Conservation (phyloP, 768 basidiomycete genomes). For the Kwoniella bestiolae region DNA sequence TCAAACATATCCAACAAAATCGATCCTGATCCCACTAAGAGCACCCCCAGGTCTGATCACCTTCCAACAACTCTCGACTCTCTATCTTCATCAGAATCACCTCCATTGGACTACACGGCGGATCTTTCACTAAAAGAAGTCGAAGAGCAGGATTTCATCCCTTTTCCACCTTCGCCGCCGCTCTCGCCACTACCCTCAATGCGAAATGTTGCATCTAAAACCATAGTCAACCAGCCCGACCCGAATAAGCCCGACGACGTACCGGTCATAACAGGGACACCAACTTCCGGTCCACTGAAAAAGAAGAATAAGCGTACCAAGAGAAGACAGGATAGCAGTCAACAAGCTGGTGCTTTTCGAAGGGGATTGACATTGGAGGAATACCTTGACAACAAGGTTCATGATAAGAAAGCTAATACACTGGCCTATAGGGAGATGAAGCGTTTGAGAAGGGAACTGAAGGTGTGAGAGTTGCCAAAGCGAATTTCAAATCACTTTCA, state of each 20-base stretch:
- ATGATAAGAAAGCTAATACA: not conserved
- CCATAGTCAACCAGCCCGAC: not conserved
- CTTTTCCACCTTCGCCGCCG: not conserved
- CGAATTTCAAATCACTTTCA: not conserved
- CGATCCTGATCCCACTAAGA: not conserved
- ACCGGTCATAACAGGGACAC: not conserved
- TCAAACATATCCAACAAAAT: not conserved
- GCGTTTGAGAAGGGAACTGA: too few relatives aligned
- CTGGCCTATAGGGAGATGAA: not conserved
- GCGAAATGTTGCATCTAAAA: not conserved
- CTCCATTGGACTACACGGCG: not conserved
- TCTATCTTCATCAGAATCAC: not conserved
- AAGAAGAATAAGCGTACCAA: not conserved
- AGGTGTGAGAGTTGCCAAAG: too few relatives aligned
- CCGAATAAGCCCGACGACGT: not conserved
- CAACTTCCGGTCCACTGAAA: not conserved
- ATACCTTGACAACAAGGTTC: slow-evolving; percentile 1
- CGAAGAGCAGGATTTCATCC: not conserved
- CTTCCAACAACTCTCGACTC: not conserved
- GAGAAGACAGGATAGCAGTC: not conserved
- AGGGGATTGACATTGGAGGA: slow-evolving; percentile 9
- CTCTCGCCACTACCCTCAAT: not conserved
- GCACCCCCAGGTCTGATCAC: not conserved
- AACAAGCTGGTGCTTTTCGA: not conserved
- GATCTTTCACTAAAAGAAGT: not conserved